phyloP scores from a whole-genome alignment of 2,329 filamentous ascomycete genomes.

The Scedosporium dehoogii region DNA sequence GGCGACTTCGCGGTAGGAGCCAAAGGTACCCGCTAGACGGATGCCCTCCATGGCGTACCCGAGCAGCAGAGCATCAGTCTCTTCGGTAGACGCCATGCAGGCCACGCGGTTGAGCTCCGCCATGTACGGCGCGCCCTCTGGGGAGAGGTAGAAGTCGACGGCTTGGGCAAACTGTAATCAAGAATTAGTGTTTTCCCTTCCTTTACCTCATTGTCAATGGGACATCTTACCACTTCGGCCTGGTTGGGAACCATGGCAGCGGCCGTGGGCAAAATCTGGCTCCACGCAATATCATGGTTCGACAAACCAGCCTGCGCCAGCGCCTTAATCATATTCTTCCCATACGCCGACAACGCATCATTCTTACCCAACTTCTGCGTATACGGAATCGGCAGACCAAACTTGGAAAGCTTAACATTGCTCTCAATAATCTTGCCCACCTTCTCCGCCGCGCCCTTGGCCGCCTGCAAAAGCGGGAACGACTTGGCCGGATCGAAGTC shows the following conservation, averaged over 20 bases:
- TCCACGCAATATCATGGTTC: slow-evolving; percentile 58
- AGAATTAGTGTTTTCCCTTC: slow-evolving; percentile 9
- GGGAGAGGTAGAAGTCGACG: slow-evolving; percentile 61
- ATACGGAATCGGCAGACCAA: slow-evolving; percentile 41
- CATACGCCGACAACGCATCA: slow-evolving; percentile 51
- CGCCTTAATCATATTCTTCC: slow-evolving; percentile 53
- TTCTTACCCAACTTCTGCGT: slow-evolving; percentile 38
- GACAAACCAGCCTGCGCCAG: slow-evolving; percentile 54
- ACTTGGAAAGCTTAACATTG: slow-evolving; percentile 50
- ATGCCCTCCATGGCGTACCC: slow-evolving; percentile 65
- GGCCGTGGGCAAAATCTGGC: slow-evolving; percentile 58
- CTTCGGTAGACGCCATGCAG: slow-evolving; percentile 38
- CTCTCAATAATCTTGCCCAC: slow-evolving; percentile 53
- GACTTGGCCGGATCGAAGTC: slow-evolving; percentile 57
- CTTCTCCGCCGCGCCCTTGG: slow-evolving; percentile 44
- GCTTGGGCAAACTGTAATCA: slow-evolving; percentile 55
- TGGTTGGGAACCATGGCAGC: slow-evolving; percentile 61
- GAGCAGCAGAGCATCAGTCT: slow-evolving; percentile 53
- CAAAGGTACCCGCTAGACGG: slow-evolving; percentile 54
- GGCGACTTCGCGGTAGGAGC: slow-evolving; percentile 42
- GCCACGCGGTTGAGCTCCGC: slow-evolving; percentile 53
- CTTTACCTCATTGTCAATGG: background rate
- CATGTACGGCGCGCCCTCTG: slow-evolving; percentile 43
- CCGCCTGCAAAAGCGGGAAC: slow-evolving; percentile 52
- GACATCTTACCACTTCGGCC: slow-evolving; percentile 47